A percentile compares a stretch with the other conserved stretches of the same genome.
Conservation (phyloP, 2,329 filamentous ascomycete species). For the Ophiostoma angusticollis region DNA sequence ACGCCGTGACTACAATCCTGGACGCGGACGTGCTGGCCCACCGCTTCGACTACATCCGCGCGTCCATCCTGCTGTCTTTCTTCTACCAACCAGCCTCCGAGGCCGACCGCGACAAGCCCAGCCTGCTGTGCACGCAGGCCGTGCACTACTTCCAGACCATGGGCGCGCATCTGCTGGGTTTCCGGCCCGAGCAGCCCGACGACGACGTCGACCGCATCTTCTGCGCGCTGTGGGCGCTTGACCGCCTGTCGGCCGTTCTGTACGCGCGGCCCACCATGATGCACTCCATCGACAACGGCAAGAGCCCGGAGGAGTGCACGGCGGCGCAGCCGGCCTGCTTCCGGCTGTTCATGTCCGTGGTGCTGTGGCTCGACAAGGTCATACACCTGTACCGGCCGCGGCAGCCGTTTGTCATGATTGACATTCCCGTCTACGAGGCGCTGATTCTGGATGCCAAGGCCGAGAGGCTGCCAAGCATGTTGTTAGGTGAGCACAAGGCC, state of each 20-base stretch:
- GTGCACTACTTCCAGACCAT: conserved; percentile 45
- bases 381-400: conserved; percentile 47
- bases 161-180: conserved; percentile 37
- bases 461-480: conserved; percentile 32
- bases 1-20: conserved; percentile 34
- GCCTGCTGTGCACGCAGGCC: conserved; percentile 39
- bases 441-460: conserved; percentile 43
- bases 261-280: conserved; percentile 47
- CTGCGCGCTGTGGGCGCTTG: conserved; percentile 48
- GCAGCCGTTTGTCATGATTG: conserved; percentile 35
- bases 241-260: conserved; percentile 46
- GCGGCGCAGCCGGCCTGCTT: conserved; percentile 40
- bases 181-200: conserved; percentile 20
- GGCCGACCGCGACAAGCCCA: conserved; percentile 41
- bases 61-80: conserved; percentile 41
- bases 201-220: conserved; percentile 37
- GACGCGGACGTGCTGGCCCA: conserved; percentile 42
- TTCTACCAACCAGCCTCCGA: conserved; percentile 43
- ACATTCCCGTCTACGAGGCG: conserved; percentile 43
- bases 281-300: conserved; percentile 47
- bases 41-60: conserved; percentile 41
- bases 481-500: conserved; percentile 36
- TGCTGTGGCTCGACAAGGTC: conserved; percentile 43
- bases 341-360: conserved; percentile 40
- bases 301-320: conserved; percentile 38